A percentile compares a stretch with the other conserved stretches of the same genome.
These are phyloP conservation scores for Castanospermum australe DNA, from an alignment of 306 rosid genomes.

Conservation along the genomic window DNA sequence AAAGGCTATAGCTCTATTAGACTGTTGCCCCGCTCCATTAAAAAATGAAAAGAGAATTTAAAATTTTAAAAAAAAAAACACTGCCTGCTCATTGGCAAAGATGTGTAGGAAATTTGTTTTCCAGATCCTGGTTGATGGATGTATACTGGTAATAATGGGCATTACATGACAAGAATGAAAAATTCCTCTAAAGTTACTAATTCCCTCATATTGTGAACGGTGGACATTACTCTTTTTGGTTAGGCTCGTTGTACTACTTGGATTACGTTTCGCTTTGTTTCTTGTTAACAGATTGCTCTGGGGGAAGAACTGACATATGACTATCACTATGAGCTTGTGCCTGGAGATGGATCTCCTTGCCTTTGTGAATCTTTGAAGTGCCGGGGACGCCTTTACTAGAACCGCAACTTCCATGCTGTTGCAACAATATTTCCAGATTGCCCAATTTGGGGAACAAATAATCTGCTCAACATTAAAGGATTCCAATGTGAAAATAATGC, in stretches of 20 bases:
- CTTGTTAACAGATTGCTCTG: slow-evolving; percentile 62
- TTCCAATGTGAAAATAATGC: background rate
- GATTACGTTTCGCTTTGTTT: slow-evolving; percentile 19
- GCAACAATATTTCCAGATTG: slow-evolving; percentile 4
- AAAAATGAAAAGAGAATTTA: background rate
- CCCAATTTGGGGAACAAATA: slow-evolving; percentile 4
- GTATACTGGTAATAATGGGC: background rate
- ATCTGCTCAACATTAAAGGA: background rate
- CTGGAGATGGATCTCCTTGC: slow-evolving; percentile 67
- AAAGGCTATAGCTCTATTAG: background rate
- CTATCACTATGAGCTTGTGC: slow-evolving; percentile 50
- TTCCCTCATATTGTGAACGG: background rate
- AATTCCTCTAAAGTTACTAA: background rate
- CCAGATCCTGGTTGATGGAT: background rate
- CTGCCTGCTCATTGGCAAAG: background rate
- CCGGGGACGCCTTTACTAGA: slow-evolving; percentile 55
- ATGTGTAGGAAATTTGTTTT: slow-evolving; percentile 3
- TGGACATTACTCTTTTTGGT: background rate
- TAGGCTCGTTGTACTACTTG: background rate
- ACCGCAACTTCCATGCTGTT: background rate
- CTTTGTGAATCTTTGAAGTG: slow-evolving; percentile 62
- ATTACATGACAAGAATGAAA: background rate
- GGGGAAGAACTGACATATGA: slow-evolving; percentile 79
- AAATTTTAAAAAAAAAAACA: background rate
- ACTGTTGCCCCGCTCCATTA: background rate